Percentiles rank a stretch among this genome's conserved stretches.
These are phyloP conservation scores for Suillus occidentalis DNA, from an alignment of 768 basidiomycete species.

Conservation along the genomic window DNA sequence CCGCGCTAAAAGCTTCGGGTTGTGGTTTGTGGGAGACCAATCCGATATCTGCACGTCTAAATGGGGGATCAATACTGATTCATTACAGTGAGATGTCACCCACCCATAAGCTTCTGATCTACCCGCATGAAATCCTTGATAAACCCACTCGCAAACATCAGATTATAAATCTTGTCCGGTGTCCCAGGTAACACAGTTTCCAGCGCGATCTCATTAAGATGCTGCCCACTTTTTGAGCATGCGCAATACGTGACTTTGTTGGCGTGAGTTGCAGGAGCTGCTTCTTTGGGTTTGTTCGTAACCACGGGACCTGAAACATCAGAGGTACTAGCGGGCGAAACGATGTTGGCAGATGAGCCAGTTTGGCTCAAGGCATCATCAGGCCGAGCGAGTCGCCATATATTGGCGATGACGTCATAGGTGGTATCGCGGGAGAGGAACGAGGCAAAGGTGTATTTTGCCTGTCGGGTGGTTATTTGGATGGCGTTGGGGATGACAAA, in stretches of 20 bases:
- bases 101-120: constrained; percentile 88
- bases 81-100: constrained; percentile 26
- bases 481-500: constrained; percentile 98
- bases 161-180: constrained; percentile 92
- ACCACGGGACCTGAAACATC: constrained; percentile 12
- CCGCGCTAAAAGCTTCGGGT: constrained; percentile 70
- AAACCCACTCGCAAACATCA: constrained; percentile 96
- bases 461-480: constrained; percentile 77
- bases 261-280: constrained; percentile 14
- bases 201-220: constrained; percentile 73
- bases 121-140: constrained; percentile 90
- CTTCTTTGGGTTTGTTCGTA: constrained; percentile 6
- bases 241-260: constrained; percentile 69
- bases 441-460: constrained; percentile 92
- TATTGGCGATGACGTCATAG: constrained; percentile 92
- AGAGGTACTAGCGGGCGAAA: constrained; percentile 19
- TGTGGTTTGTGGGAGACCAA: constrained; percentile 72
- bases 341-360: constrained; percentile 20
- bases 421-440: constrained; percentile 96
- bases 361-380: constrained; percentile 41
- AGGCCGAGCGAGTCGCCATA: constrained; percentile 90
- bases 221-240: constrained; percentile 69
- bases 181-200: constrained; percentile 83
- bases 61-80: neutral
- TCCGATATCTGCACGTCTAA: constrained; percentile 94